Evolutionary conservation across 2,329 filamentous ascomycete species (phyloP).

Genomic region (Fonsecaea pugnacius): DNA sequence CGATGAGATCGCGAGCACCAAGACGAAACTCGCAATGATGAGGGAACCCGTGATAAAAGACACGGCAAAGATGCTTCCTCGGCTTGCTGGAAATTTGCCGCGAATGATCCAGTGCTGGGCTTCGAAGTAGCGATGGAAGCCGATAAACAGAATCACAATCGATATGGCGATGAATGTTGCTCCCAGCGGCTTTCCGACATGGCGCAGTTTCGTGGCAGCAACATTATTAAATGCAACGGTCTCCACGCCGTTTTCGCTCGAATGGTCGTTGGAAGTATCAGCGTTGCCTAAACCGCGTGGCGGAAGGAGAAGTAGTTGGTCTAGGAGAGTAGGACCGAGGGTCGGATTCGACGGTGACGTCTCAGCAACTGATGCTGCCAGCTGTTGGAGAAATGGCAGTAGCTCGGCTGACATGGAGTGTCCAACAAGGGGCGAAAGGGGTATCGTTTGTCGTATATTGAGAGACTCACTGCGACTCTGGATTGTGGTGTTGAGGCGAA

Average conservation of each 20-base stretch:
- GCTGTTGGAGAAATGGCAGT: conserved; percentile 37
- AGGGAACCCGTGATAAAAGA: conserved; percentile 59
- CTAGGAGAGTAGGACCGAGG: conserved; percentile 34
- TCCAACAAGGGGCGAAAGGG: conserved; percentile 35
- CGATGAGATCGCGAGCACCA: conserved; percentile 62
- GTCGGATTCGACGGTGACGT: conserved; percentile 12
- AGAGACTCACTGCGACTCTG: conserved; percentile 15
- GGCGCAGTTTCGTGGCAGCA: conserved; percentile 47
- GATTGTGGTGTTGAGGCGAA: conserved; percentile 63
- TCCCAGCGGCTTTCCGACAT: conserved; percentile 64
- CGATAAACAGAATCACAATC: conserved; percentile 64
- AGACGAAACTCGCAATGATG: conserved; percentile 63
- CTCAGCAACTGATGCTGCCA: conserved; percentile 20
- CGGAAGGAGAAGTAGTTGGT: conserved; percentile 35
- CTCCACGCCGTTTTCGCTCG: conserved; percentile 10
- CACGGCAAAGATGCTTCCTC: conserved; percentile 65
- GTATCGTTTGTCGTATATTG: conserved; percentile 21
- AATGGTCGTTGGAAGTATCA: neutral
- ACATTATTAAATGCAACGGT: conserved; percentile 34
- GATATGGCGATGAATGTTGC: conserved; percentile 67
- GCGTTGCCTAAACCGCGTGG: conserved; percentile 27
- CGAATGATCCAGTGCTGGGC: conserved; percentile 69
- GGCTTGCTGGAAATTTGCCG: conserved; percentile 68
- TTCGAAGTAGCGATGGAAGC: conserved; percentile 70
- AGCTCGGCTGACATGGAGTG: conserved; percentile 35